Evolutionary conservation across 768 basidiomycete genomes (phyloP), one percentile per base, ranked within the genome.

Genomic region (Scleroderma citrinum): DNA sequence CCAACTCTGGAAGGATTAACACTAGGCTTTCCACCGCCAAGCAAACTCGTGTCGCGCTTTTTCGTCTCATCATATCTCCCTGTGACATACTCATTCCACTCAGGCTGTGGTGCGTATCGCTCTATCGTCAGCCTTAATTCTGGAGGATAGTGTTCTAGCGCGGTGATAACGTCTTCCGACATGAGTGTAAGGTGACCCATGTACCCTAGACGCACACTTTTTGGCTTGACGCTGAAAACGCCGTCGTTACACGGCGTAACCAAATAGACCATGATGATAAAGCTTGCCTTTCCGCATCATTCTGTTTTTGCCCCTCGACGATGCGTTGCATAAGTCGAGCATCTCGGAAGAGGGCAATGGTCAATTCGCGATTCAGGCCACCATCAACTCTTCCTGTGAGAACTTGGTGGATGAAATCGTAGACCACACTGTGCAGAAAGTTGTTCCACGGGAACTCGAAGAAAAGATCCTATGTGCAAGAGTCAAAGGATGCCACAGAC

Each of bases 361-460:
- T 83, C 29, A 98, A 76, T 56, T 93, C 86, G 49, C 90, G 81
- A 59, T 96, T 96, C 45, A 81, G 75, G 3, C 89, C 85, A n/a
- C 74, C 73, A 14, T 92, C 88, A 19, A 93, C 77, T 21, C 83
- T 80, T 13, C 92, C 94, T 2, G 89, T 94, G 48, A 99, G 76
- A 39, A 98, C 85, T 65, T 98, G 96, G 62, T 98, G 96, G 1
- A 98, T 75, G 50, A 96, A 73, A 64, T 99, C 96, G 62, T 98
- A 98, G 16, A 96, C 92, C 26, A 93, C 86, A 59, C 90, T 92
- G 64, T 99, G 96, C 26, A 98, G 70, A 65, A 98, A 98, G 63
- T 98, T 97, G 69, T 99, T 97, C 86, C 90, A 92, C 1, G 94
- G 93, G 59, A 86, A 96, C 52, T 87, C 85, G 63, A 97, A 97